Percentiles rank a stretch among this genome's conserved stretches.
Conservation (phyloP, 2,329 filamentous ascomycete genomes). For the Neocucurbitaria cava region DNA sequence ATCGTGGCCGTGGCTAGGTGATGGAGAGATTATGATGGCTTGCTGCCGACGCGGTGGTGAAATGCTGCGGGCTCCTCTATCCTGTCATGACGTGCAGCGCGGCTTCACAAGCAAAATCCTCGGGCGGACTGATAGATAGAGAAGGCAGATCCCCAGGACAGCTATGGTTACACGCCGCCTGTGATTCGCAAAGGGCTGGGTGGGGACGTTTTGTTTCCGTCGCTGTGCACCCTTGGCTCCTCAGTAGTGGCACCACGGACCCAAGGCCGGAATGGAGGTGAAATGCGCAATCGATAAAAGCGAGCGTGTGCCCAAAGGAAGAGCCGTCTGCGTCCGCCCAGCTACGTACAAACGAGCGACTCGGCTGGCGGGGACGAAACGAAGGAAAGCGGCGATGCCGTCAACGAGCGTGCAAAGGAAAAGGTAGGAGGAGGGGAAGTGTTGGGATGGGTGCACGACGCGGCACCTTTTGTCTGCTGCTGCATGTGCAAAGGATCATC, state of each 20-base stretch:
- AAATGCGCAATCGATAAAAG: conserved; percentile 9
- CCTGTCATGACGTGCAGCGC: conserved; percentile 7
- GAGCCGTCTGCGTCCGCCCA: too few species aligned
- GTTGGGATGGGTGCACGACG: conserved; percentile 20
- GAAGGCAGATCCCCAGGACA: not conserved
- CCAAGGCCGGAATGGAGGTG: conserved; percentile 14
- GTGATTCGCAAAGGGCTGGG: conserved; percentile 7
- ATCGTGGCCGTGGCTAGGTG: not conserved
- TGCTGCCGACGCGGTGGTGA: not conserved
- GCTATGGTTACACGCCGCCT: conserved; percentile 8
- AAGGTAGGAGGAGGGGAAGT: conserved; percentile 20
- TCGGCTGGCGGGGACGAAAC: conserved; percentile 9
- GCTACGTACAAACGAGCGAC: conserved; percentile 13
- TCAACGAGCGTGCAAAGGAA: conserved; percentile 34
- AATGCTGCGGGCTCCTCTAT: conserved; percentile 4
- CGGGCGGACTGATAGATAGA: conserved; percentile 5
- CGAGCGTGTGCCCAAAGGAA: not conserved
- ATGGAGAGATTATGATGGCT: too few species aligned
- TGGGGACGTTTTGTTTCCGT: conserved; percentile 13
- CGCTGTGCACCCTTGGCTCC: conserved; percentile 14
- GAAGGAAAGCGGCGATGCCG: conserved; percentile 16
- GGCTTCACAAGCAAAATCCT: conserved; percentile 2
- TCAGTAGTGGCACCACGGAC: conserved; percentile 18
- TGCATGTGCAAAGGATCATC: conserved; percentile 39
- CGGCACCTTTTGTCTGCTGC: conserved; percentile 28